These are phyloP conservation scores for Coemansia sp. DNA, from an alignment of 192 early-diverging fungal genomes.

Conservation along the genomic window DNA sequence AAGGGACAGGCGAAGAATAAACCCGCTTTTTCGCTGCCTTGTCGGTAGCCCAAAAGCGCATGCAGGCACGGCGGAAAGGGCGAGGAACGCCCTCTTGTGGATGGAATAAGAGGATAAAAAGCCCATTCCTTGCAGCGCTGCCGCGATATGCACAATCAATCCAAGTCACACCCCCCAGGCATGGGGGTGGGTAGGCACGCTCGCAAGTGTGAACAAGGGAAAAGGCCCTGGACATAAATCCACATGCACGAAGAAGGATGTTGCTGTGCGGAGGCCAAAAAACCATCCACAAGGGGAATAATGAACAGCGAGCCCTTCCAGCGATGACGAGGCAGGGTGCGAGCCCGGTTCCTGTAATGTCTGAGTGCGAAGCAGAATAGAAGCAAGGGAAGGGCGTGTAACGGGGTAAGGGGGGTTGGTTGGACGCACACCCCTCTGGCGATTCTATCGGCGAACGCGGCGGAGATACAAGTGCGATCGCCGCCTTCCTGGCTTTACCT, in stretches of 20 bases:
- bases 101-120: slow-evolving; percentile 3
- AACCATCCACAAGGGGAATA: neutral
- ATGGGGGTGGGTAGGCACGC: neutral
- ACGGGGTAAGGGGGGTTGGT: neutral
- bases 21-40: neutral
- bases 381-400: neutral
- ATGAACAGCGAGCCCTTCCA: neutral
- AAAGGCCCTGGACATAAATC: neutral
- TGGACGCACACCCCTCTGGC: neutral
- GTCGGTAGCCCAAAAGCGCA: slow-evolving; percentile 2
- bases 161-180: neutral
- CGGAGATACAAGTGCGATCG: neutral
- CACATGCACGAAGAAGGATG: neutral
- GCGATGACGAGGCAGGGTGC: neutral
- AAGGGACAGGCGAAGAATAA: slow-evolving; percentile 4
- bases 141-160: neutral
- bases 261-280: no score
- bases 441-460: neutral
- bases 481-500: neutral
- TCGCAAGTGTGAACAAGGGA: neutral
- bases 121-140: neutral
- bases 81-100: neutral
- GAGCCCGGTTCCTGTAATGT: no score
- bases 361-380: no score
- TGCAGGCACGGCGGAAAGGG: neutral